phyloP scores from a whole-genome alignment of 331 rosid genomes.

The Rosa hybrid region DNA sequence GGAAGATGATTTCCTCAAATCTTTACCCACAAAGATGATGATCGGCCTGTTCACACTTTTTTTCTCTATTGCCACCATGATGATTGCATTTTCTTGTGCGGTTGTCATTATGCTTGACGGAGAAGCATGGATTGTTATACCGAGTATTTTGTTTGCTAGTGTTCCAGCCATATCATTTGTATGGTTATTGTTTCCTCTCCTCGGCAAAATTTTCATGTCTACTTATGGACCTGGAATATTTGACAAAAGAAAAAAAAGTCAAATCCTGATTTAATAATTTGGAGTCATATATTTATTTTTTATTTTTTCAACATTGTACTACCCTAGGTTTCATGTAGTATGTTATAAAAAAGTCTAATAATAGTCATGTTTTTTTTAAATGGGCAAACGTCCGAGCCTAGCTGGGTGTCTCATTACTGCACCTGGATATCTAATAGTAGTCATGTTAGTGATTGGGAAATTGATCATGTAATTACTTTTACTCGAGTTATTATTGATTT shows the following conservation, averaged over 20 bases:
- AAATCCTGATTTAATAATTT: too few species aligned
- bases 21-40: neutral
- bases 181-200: neutral
- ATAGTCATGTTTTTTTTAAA: too few species aligned
- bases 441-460: too few species aligned
- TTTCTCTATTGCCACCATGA: neutral
- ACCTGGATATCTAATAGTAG: too few species aligned
- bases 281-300: too few species aligned
- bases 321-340: too few species aligned
- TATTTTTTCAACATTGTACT: too few species aligned
- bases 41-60: neutral
- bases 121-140: neutral
- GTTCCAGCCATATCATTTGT: neutral
- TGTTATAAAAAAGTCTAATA: too few species aligned
- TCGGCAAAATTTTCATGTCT: neutral
- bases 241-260: neutral
- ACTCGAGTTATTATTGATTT: too few species aligned
- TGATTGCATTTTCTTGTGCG: neutral
- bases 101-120: neutral
- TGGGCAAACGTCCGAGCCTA: too few species aligned
- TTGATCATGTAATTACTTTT: too few species aligned
- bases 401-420: too few species aligned
- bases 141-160: neutral
- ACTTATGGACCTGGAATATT: neutral
- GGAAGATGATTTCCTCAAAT: neutral